Evolutionary conservation across 2,329 filamentous ascomycete genomes (phyloP), one percentile per base, ranked within the genome.

Genomic region (Eutypa lata): DNA sequence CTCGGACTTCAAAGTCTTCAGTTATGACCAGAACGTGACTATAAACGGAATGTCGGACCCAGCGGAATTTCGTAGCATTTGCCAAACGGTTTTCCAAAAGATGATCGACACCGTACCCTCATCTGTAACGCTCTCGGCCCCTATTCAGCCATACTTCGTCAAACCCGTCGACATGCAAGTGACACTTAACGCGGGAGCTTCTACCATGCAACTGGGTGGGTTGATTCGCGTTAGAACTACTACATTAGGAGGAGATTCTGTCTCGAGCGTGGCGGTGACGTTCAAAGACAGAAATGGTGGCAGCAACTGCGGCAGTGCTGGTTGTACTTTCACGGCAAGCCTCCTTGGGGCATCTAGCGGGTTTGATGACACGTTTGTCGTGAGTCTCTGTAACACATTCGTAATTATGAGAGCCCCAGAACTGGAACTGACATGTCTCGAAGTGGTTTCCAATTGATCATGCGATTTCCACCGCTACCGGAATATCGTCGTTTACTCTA

Each of bases 401-500:
- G 31, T 28, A 7, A 19, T 7, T 21, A 19, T 14, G 3, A 44
- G 14, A 48, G 45, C 21, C 21, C 7, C 11, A 43, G 22, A 19
- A 31, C 5, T 7, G 21, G 2, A 33, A 50, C 52, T 66, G 49
- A 65, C 52, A 47, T 37, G 16, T 42, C 19, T 6, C 21, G 21
- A 21, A 68, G 65, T 63, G 62, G 67, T 79, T 73, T 58, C 76
- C 74, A n/a, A 68, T 79, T 37, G 59, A 68, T n/a, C 59, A 65
- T 26, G 68, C 80, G 52, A 78, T 91, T 60, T 66, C 81, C 56
- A 73, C 82, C 58, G 69, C 80, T 53, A 72, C 80, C 52, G 76
- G 87, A 57, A 81, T 90, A 68, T 78, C 86, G 40, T 77, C 86
- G 58, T 81, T 88, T 71, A 75, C 74, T 56, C 64, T 84, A 61